Evolutionary conservation across 2,329 filamentous ascomycete genomes (phyloP), one percentile per base, ranked within the genome.

Genomic region (Penicillium sp.): DNA sequence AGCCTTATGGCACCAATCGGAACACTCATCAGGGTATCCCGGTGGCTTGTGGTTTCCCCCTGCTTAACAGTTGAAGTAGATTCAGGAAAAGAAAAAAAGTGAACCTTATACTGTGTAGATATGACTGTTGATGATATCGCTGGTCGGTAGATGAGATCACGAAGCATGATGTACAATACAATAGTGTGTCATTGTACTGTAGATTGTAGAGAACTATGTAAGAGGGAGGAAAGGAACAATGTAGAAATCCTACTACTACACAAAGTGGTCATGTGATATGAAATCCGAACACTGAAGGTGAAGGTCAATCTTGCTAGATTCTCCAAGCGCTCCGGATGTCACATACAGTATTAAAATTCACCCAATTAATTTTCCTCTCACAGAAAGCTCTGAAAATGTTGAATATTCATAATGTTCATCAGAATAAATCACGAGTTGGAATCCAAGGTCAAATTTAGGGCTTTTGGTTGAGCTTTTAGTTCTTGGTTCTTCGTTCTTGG

Each of bases 1-100:
- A 41, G 21, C 29, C 33, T 23, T 31, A 42, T 40, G 29, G 27
- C 50, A 35, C 55, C 55, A 57, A 57, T 57, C 55, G 55, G 55
- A 54, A 48, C 27, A 9, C 42, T 31, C n/a, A 17, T 8, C 10
- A 37, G 3, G 17, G 15, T 29, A 25, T 35, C 49, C 42, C 42
- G 19, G 50, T 23, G 21, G 23, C 13, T 48, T 54, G 19, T 7
- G 13, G 7, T n/a, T 21, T 25, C 42, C 50, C 55, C 50, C 54
- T 51, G n/a, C 15, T 46, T 21, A n/a, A 21, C 7, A 31, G 31
- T 33, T 29, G 29, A 19, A 29, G 27, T 13, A 46, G 49, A 27
- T 53, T 23, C 40, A 15, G 4, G 25, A 12, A 13, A 33, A 2
- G 25, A 12, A 13, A 33, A 2, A 9, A 42, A 35, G 1, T 53